Conservation (phyloP, 2,329 filamentous ascomycete species). For the Bipolaris gigantea region DNA sequence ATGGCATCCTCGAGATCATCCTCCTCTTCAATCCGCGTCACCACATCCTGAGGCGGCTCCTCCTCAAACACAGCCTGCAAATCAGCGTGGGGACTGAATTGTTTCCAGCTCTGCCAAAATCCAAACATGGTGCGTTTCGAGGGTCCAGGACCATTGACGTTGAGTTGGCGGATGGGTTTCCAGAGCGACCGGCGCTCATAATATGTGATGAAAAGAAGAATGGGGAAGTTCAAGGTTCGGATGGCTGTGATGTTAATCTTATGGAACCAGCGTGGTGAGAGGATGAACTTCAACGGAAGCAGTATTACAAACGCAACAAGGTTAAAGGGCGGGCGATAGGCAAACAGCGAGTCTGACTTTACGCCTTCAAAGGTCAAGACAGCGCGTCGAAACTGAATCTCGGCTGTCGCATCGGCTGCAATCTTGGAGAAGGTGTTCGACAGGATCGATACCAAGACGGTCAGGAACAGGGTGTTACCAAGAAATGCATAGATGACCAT, state of each 20-base stretch:
- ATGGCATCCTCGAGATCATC: constrained; percentile 52
- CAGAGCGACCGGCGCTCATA: constrained; percentile 72
- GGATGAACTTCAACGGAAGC: constrained; percentile 74
- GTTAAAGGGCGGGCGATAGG: constrained; percentile 82
- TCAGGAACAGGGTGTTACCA: constrained; percentile 86
- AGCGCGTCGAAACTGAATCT: constrained; percentile 79
- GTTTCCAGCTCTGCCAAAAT: constrained; percentile 62
- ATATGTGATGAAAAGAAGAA: constrained; percentile 70
- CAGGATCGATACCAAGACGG: constrained; percentile 83
- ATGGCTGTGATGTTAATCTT: constrained; percentile 82
- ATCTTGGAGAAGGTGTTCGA: constrained; percentile 82
- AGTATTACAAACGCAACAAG: constrained; percentile 74
- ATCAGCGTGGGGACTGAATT: constrained; percentile 70
- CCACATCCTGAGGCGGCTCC: constrained; percentile 62
- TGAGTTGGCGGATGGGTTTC: constrained; percentile 50
- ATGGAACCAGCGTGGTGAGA: constrained; percentile 84
- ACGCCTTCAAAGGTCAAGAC: constrained; percentile 84
- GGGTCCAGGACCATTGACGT: constrained; percentile 35
- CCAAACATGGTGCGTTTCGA: constrained; percentile 47
- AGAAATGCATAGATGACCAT: constrained; percentile 86
- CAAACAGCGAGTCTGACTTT: constrained; percentile 80
- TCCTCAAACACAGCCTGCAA: constrained; percentile 73
- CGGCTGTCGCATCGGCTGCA: constrained; percentile 74
- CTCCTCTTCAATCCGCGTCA: constrained; percentile 53
- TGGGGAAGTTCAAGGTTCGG: constrained; percentile 72